A percentile compares a stretch with the other conserved stretches of the same genome.
These are phyloP conservation scores for Penicillium vulpinum DNA, from an alignment of 2,329 filamentous ascomycete species.

Conservation along the genomic window DNA sequence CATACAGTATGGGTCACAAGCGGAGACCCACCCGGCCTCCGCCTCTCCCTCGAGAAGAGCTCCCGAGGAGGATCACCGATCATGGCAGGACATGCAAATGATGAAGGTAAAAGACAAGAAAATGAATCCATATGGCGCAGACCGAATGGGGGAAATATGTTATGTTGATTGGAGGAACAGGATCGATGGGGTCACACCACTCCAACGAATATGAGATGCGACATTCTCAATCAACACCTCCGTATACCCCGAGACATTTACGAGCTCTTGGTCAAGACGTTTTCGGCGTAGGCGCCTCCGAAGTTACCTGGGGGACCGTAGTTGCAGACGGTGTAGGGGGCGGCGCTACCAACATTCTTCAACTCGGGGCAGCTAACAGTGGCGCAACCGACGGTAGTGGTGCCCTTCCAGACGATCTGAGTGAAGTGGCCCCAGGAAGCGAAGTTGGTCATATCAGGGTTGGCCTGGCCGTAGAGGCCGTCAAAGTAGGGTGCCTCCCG, in stretches of 20 bases:
- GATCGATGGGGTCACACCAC: background rate
- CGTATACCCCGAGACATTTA: slow-evolving; percentile 13
- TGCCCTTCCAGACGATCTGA: slow-evolving; percentile 70
- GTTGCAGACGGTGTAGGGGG: slow-evolving; percentile 87
- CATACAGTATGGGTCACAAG: slow-evolving; percentile 13
- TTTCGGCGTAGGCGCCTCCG: slow-evolving; percentile 53
- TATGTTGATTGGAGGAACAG: background rate
- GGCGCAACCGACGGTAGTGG: slow-evolving; percentile 64
- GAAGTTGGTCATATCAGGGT: slow-evolving; percentile 64
- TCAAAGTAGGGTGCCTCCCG: slow-evolving; percentile 65
- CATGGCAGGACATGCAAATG: slow-evolving; percentile 5
- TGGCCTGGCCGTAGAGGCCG: slow-evolving; percentile 57
- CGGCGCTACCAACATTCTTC: slow-evolving; percentile 42
- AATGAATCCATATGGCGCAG: background rate
- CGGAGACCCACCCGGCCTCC: background rate
- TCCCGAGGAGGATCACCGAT: background rate
- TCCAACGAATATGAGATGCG: background rate
- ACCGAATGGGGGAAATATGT: background rate
- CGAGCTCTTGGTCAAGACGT: slow-evolving; percentile 49
- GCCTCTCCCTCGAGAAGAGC: background rate
- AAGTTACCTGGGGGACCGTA: slow-evolving; percentile 72
- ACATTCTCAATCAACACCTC: background rate
- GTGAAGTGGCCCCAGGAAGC: slow-evolving; percentile 72
- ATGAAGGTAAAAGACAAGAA: slow-evolving; percentile 2
- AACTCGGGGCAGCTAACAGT: slow-evolving; percentile 49